Base-by-base conservation (phyloP, 108 stramenopile species). In the Fragilaria crotonensis region DNA sequence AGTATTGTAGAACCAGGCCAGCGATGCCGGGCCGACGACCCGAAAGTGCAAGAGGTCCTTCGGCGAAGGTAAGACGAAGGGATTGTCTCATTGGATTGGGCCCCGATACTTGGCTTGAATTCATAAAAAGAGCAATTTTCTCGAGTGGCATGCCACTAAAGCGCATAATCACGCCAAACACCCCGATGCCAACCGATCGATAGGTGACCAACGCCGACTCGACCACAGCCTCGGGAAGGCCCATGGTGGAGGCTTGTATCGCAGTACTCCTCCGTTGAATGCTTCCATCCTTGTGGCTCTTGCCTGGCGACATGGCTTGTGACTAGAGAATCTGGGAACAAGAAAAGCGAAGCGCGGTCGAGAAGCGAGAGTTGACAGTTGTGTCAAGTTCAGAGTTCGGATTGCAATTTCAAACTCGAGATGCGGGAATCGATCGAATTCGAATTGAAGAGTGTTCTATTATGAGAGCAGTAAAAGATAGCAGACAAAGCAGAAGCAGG, bases 81-180 rank as follows among this genome's bases (percentile, higher is more conserved):
- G 74, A 72, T 63, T 88, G 83, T 7, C 29, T 26, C 29, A 84
- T 67, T 52, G 70, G 83, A 48, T 79, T 56, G 28, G 54, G 26
- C 4, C 86, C 86, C 1, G 77, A 60, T 11, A 87, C 86, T 68
- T 82, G 83, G 0, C 70, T 67, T 1, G 80, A 81, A 55, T 88
- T 88, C 80, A 82, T 75, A 55, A 61, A 80, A 49, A 88, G 73
- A n/a, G 86, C 86, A 7, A 84, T 78, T 60, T 83, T 88, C 62
- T 88, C 86, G 52, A 88, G 63, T 3, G 86, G 86, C 86, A 88
- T 88, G 45, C 82, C 82, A 41, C 52, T 33, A 51, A 61, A 84
- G 2, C 86, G 75, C 78, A 84, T 81, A 23, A 64, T 65, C 20
- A 75, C 75, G 28, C 82, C 86, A 62, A 79, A 87, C 26, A 72